phyloP scores from a whole-genome alignment of 1,284 basidiomycete species.

The Leccinum pallidistipes region DNA sequence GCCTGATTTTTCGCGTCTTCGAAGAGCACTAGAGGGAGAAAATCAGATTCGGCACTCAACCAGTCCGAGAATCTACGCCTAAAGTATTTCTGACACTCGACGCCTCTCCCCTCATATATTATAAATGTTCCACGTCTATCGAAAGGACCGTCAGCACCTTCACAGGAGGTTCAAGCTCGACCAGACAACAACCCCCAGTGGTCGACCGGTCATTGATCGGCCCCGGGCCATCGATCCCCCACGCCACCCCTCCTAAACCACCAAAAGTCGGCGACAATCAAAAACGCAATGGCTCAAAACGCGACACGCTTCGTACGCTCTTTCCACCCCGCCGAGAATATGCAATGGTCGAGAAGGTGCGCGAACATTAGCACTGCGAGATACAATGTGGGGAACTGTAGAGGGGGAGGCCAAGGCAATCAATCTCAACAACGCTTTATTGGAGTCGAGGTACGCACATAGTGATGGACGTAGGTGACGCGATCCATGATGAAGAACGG shows the following conservation, averaged over 20 bases:
- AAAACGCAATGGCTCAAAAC: conserved; percentile 62
- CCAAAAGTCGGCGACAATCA: conserved; percentile 82
- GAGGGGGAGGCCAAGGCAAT: background rate
- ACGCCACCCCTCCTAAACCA: conserved; percentile 89
- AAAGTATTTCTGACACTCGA: no score
- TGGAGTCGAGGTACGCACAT: conserved; percentile 48
- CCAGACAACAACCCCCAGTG: conserved; percentile 69
- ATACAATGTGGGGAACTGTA: conserved; percentile 89
- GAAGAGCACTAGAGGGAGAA: conserved; percentile 58
- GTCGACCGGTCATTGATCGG: conserved; percentile 58
- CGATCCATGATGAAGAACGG: conserved; percentile 97
- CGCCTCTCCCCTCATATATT: no score
- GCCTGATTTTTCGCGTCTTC: conserved; percentile 64
- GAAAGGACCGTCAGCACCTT: no score
- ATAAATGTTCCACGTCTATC: no score
- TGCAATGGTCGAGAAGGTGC: conserved; percentile 89
- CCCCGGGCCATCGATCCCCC: conserved; percentile 74
- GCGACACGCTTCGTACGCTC: conserved; percentile 67
- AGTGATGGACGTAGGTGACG: conserved; percentile 89
- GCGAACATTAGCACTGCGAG: conserved; percentile 92
- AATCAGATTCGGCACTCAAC: background rate
- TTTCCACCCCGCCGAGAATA: conserved; percentile 75
- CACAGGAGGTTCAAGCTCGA: no score
- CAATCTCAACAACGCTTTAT: background rate
- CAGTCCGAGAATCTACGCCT: background rate